Percentiles rank a stretch among this genome's conserved stretches.
Evolutionary conservation across 2,329 filamentous ascomycete genomes (phyloP).

Genomic region (Kalmusia sp.): DNA sequence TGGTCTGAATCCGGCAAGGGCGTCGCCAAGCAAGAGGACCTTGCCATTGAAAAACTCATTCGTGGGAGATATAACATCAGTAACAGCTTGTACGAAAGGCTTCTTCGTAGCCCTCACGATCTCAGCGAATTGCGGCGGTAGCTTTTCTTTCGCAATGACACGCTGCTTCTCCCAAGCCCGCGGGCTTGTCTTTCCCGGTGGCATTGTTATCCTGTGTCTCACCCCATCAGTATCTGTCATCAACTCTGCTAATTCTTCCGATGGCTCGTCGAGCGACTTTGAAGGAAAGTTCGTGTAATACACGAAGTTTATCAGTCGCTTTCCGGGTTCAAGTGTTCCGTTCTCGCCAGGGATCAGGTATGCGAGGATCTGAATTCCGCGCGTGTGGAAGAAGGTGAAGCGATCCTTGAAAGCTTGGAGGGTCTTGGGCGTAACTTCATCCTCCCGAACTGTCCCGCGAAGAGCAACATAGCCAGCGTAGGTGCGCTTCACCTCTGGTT

Average conservation of each 20-base stretch:
- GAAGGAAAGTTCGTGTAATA: slow-evolving; percentile 54
- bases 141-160: slow-evolving; percentile 32
- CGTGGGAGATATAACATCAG: slow-evolving; percentile 48
- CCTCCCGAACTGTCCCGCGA: slow-evolving; percentile 39
- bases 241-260: slow-evolving; percentile 48
- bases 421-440: slow-evolving; percentile 24
- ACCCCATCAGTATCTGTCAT: slow-evolving; percentile 54
- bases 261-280: slow-evolving; percentile 37
- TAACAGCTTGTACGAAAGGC: slow-evolving; percentile 56
- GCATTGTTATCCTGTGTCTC: slow-evolving; percentile 52
- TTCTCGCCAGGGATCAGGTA: slow-evolving; percentile 56
- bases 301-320: slow-evolving; percentile 56
- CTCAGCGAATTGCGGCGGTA: slow-evolving; percentile 53
- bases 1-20: slow-evolving; percentile 55
- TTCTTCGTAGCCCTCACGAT: slow-evolving; percentile 49
- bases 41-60: slow-evolving; percentile 51
- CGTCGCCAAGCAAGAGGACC: slow-evolving; percentile 56
- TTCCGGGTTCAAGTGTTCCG: slow-evolving; percentile 47
- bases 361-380: slow-evolving; percentile 48
- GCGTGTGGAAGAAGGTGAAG: slow-evolving; percentile 51
- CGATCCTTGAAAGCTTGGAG: slow-evolving; percentile 43
- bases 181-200: slow-evolving; percentile 49
- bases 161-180: slow-evolving; percentile 50
- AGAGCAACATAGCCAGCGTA: slow-evolving; percentile 43
- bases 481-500: slow-evolving; percentile 27